phyloP scores from a whole-genome alignment of 192 early-diverging fungal species.

The Coemansia sp. region DNA sequence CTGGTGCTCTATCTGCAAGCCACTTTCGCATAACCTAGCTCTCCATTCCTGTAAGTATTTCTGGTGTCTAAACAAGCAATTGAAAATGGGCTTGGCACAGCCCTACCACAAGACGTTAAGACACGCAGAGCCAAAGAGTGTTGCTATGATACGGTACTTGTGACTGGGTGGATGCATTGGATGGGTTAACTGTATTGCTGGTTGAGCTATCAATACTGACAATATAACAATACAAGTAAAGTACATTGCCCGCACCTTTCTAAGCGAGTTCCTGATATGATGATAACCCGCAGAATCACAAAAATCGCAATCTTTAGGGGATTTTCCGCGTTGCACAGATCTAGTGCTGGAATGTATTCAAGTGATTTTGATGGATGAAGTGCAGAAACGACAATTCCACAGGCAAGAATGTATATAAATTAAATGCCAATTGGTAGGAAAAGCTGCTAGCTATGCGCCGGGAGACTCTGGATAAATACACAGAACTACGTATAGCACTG shows the following conservation, averaged over 20 bases:
- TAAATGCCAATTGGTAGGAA: conserved; percentile 20
- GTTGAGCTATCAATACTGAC: conserved; percentile 9
- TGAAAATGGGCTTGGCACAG: conserved; percentile 21
- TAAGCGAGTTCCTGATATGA: conserved; percentile 44
- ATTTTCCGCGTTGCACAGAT: conserved; percentile 14
- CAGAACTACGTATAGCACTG: conserved; percentile 18
- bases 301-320: conserved; percentile 30
- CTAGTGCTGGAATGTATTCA: conserved; percentile 9
- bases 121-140: conserved; percentile 15
- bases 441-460: conserved; percentile 14
- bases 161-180: conserved; percentile 14
- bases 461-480: conserved; percentile 22
- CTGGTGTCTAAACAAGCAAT: conserved; percentile 24
- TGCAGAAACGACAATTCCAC: conserved; percentile 15
- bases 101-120: conserved; percentile 24
- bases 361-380: conserved; percentile 9
- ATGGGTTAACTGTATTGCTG: conserved; percentile 20
- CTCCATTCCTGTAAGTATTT: conserved; percentile 22
- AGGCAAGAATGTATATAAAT: conserved; percentile 6
- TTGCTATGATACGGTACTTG: conserved; percentile 20
- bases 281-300: conserved; percentile 24
- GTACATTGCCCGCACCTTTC: conserved; percentile 29
- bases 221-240: conserved; percentile 24
- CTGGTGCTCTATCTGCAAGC: conserved; percentile 22
- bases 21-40: conserved; percentile 17